Conservation (phyloP, 2,329 filamentous ascomycete genomes). For the Cladosporium velox region DNA sequence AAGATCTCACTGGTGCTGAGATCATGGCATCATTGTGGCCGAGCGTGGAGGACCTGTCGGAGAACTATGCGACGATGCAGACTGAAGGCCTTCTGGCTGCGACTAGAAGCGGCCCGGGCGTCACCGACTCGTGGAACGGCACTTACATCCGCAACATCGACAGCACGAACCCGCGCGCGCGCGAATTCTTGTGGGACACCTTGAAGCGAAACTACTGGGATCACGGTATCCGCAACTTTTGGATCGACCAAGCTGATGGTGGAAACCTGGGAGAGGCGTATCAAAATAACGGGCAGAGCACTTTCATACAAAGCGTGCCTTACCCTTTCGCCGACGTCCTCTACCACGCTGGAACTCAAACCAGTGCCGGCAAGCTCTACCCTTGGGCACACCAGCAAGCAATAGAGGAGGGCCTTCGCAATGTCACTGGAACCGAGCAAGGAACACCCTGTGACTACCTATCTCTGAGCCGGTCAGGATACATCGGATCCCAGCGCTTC, state of each 20-base stretch:
- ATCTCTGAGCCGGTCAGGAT: constrained; percentile 34
- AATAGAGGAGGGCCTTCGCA: constrained; percentile 36
- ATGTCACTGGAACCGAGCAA: constrained; percentile 29
- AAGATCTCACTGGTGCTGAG: constrained; percentile 37
- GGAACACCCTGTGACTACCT: constrained; percentile 34
- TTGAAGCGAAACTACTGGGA: constrained; percentile 37
- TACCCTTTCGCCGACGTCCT: constrained; percentile 34
- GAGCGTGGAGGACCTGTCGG: constrained; percentile 33
- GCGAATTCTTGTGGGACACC: constrained; percentile 35
- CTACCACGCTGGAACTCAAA: constrained; percentile 37
- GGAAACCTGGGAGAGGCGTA: constrained; percentile 42
- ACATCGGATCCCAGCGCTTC: constrained; percentile 38
- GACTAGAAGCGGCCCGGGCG: constrained; percentile 33
- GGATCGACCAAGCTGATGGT: constrained; percentile 41
- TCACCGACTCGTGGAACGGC: constrained; percentile 37
- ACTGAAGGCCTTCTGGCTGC: constrained; percentile 33
- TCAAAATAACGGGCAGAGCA: constrained; percentile 41
- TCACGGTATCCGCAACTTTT: constrained; percentile 39
- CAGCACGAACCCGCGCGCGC: constrained; percentile 36
- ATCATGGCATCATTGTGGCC: constrained; percentile 40
- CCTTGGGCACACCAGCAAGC: constrained; percentile 36
- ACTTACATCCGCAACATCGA: constrained; percentile 38
- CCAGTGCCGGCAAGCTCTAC: constrained; percentile 35
- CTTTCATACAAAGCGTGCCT: constrained; percentile 35
- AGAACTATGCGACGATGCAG: constrained; percentile 35